Percentiles rank a stretch among this genome's conserved stretches.
These are phyloP conservation scores for Gossypium trilobum DNA, from an alignment of 441 rosid genomes.

Conservation along the genomic window DNA sequence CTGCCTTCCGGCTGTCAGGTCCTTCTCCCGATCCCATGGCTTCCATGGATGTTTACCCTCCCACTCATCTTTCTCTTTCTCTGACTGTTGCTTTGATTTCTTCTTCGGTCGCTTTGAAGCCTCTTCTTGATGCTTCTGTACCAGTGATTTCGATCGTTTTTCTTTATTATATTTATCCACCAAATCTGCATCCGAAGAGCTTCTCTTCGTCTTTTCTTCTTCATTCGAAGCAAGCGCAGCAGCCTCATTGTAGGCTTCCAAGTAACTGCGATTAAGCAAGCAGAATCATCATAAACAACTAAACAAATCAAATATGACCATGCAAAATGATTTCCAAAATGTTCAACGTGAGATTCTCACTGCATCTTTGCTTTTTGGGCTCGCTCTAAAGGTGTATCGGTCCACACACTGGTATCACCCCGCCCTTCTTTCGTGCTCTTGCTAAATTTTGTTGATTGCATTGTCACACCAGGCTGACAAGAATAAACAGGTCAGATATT, in stretches of 20 bases:
- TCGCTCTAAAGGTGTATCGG: constrained; percentile 74
- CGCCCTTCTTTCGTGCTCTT: constrained; percentile 65
- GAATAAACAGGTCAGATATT: constrained; percentile 7
- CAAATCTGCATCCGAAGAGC: constrained; percentile 54
- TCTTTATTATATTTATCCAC: constrained; percentile 84
- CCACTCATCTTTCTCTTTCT: constrained; percentile 62
- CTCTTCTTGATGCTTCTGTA: constrained; percentile 66
- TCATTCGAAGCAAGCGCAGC: constrained; percentile 68
- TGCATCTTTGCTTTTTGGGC: constrained; percentile 82
- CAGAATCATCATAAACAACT: neutral
- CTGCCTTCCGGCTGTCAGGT: constrained; percentile 65
- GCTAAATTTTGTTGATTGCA: constrained; percentile 66
- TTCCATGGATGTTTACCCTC: constrained; percentile 87
- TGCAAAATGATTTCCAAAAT: neutral
- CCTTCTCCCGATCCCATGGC: constrained; percentile 96
- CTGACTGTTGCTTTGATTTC: constrained; percentile 44
- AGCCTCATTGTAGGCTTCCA: constrained; percentile 56
- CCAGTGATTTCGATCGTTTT: constrained; percentile 70
- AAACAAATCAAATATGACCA: neutral
- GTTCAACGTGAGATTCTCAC: constrained; percentile 26
- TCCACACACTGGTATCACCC: constrained; percentile 79
- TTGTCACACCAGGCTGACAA: constrained; percentile 61
- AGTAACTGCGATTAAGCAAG: constrained; percentile 37
- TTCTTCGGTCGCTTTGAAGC: constrained; percentile 40
- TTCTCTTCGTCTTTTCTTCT: constrained; percentile 35